Conservation (phyloP, 257 asterid species). For the Marsdenia floribunda region DNA sequence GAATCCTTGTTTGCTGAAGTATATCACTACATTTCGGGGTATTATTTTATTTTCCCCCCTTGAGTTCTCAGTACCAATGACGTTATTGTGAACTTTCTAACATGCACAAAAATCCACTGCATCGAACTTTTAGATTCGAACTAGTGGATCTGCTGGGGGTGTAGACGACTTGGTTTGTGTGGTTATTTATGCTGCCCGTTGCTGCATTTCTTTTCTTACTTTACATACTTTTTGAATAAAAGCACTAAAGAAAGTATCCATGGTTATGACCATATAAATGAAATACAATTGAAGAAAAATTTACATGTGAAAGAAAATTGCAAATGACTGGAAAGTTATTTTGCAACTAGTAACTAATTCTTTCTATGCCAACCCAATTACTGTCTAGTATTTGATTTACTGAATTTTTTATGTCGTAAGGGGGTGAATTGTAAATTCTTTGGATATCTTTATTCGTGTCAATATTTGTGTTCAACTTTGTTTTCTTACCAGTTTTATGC, state of each 20-base stretch:
- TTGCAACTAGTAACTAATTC: background rate
- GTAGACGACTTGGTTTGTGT: too few species aligned
- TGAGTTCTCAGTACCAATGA: background rate
- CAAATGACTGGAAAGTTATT: background rate
- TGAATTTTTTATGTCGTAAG: background rate
- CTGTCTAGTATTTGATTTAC: background rate
- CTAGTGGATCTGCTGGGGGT: too few species aligned
- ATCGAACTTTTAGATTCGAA: too few species aligned
- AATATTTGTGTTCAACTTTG: background rate
- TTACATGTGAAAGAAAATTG: background rate
- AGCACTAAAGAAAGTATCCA: background rate
- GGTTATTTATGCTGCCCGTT: background rate
- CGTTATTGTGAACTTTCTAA: background rate
- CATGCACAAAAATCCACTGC: too few species aligned
- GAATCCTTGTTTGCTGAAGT: background rate
- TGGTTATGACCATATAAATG: background rate
- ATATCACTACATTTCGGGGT: background rate
- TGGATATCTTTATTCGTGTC: background rate
- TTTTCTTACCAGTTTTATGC: background rate
- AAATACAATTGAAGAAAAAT: background rate
- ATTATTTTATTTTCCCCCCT: too few species aligned
- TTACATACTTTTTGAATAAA: background rate
- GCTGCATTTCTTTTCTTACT: background rate
- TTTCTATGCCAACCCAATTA: background rate
- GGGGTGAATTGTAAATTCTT: background rate